Percentiles rank a stretch among this genome's conserved stretches.
Evolutionary conservation across 495 filamentous ascomycete genomes (phyloP).

Genomic region (Trichoderma virens): DNA sequence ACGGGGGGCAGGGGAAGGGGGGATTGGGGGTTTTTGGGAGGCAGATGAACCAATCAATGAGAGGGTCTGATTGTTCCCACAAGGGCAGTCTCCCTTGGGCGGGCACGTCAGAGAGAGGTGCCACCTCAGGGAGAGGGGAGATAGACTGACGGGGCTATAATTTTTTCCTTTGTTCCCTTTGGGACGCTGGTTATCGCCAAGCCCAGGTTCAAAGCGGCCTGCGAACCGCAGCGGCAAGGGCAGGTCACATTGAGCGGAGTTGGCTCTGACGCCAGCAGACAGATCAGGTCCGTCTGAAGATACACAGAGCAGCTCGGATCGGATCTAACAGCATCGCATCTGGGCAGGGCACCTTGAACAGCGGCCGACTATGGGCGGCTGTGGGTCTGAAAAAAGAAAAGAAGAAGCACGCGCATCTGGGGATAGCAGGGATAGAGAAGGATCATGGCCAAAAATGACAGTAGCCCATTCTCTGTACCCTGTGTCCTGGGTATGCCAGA

Average conservation of each 20-base stretch:
- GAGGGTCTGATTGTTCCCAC: neutral
- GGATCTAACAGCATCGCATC: slow-evolving; percentile 2
- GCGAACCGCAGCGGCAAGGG: neutral
- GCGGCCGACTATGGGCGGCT: slow-evolving; percentile 1
- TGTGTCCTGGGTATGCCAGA: neutral
- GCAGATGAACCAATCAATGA: neutral
- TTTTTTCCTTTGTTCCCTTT: neutral
- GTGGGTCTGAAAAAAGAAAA: neutral
- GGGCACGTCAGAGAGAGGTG: neutral
- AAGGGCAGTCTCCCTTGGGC: neutral
- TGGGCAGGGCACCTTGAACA: neutral
- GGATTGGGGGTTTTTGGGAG: neutral
- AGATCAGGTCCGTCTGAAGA: neutral
- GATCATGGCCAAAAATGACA: neutral
- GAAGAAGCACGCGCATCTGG: slow-evolving; percentile 3
- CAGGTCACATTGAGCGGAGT: neutral
- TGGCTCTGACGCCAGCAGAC: neutral
- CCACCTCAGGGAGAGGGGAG: neutral
- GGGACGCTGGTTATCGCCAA: neutral
- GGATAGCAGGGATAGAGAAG: neutral
- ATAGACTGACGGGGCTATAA: neutral
- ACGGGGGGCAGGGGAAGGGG: neutral
- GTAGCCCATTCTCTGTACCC: neutral
- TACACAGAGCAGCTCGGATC: neutral
- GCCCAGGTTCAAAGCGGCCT: neutral